A percentile compares a stretch with the other conserved stretches of the same genome.
Conservation (phyloP, 495 filamentous ascomycete species). For the Podospora pseudocomata region DNA sequence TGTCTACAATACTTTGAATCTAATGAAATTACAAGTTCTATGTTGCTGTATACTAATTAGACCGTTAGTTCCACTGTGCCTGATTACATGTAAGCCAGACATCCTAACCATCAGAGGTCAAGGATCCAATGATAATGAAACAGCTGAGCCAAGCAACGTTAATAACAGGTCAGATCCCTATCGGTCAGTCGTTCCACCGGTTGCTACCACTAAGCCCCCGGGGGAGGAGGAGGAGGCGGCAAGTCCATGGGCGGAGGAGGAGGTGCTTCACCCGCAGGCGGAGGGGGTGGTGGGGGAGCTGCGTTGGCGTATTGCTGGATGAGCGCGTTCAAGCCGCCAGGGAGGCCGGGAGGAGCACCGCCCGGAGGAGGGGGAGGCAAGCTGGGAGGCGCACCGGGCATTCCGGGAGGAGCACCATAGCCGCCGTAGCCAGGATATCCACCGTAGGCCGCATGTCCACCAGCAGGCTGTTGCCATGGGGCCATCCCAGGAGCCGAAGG, state of each 20-base stretch:
- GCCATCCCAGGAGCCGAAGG: conserved; percentile 55
- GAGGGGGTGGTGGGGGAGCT: conserved; percentile 54
- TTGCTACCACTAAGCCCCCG: conserved; percentile 42
- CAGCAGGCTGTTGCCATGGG: conserved; percentile 66
- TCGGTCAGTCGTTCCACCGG: conserved; percentile 22
- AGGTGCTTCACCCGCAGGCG: conserved; percentile 57
- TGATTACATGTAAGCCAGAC: background rate
- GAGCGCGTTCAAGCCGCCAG: conserved; percentile 55
- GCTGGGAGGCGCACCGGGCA: conserved; percentile 49
- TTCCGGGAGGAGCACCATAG: conserved; percentile 60
- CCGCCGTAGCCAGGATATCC: conserved; percentile 54
- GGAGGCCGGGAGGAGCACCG: conserved; percentile 53
- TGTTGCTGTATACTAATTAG: background rate
- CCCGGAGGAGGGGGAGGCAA: conserved; percentile 59
- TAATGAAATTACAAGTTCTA: background rate
- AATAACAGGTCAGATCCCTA: conserved; percentile 17
- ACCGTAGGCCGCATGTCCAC: conserved; percentile 51
- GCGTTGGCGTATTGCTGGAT: conserved; percentile 63
- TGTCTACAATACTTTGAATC: background rate
- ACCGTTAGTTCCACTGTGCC: background rate
- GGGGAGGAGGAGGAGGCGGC: conserved; percentile 71
- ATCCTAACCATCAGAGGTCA: background rate
- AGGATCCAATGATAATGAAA: background rate
- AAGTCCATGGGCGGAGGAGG: conserved; percentile 74
- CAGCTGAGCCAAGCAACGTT: background rate